Evolutionary conservation across 2,329 filamentous ascomycete genomes (phyloP), one percentile per base, ranked within the genome.

Genomic region (Monilinia fructigena): DNA sequence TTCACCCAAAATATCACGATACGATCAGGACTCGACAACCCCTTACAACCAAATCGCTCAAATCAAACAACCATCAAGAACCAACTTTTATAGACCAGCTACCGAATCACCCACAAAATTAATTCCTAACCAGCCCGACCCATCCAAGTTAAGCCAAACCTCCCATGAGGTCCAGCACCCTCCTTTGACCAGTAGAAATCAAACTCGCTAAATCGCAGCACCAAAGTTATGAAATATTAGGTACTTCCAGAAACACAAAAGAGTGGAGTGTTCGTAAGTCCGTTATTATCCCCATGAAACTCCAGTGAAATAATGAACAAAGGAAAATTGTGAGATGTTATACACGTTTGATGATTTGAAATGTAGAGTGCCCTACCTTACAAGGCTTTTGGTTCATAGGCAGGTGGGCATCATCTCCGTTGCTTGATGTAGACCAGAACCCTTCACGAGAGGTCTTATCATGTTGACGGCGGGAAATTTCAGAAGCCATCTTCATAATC

Each of bases 401-500:
- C 85, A 18, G 86, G 86, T 7, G 86, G 6, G 79, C 76, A 56
- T 86, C 83, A 68, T 87, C 83, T 63, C 81, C 78, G 28, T 63
- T 54, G 42, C 63, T 61, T 42, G 67, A 59, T 38, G 68, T 68
- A 47, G 70, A 69, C 83, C 83, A 85, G 62, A 83, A 80, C 6
- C 77, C 77, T 35, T 80, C 79, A 63, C 66, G 63, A 11, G 69
- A 66, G 64, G 82, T 81, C 79, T 97, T 95, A 79, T 97, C 91
- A 71, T 94, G 91, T 70, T 96, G 92, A 66, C 92, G 89, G 61
- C 88, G 83, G 47, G 93, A 92, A 73, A 98, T 94, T 78, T 98
- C 95, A 70, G 89, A 89, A 6, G 94, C 93, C 86, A 99, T 95
- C 81, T 97, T 95, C 80, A 89, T 87, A 79, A 95, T 90, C 90